Base-by-base conservation (phyloP, 2,329 filamentous ascomycete species). In the Ophiostoma perfectum region DNA sequence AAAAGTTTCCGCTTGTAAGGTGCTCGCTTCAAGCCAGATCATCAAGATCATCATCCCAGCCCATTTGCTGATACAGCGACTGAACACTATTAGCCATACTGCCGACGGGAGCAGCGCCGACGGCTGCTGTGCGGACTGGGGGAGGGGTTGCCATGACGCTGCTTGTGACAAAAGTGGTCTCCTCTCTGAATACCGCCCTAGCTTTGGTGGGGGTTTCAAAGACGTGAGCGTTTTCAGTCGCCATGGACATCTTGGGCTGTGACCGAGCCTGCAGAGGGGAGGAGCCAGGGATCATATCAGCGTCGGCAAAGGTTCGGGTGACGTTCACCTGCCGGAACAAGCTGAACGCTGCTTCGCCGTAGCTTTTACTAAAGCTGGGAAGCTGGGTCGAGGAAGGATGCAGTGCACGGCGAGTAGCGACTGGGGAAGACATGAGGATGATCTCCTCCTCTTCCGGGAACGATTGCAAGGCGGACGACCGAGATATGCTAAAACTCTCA, bases 41-140 rank as follows among this genome's bases (percentile, higher is more conserved):
- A 70, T 76, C 75, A 4, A 75, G 80, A 74, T 86, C 83, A 70
- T 86, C 81, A 73, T 86, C 83, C 85, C 85, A 88, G 63, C 85
- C 85, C 58, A 87, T 75, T 71, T 78, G 78, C 72, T 84, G 79
- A 72, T 84, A 88, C 66, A 87, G 83, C 11, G 82, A 83, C 71
- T 77, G 70, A 45, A 75, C 75, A 42, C 67, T 65, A 47, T 49
- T 66, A 70, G 74, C 77, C 66, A 63, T 42, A 72, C 76, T 6
- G 18, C 64, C 6, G 70, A 71, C 4, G 67, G 60, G 60, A 3
- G 2, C 60, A 3, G 60, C 5, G 38, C 14, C 36, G 14, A 27
- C 12, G 38, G 60, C 16, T 18, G 60, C 60, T 42, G 60, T 14
- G 8, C 38, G 38, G 38, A 42, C 39, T 8, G 39, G 14, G 8